phyloP scores from a whole-genome alignment of 805 yeast species.

The Starmerella stigmatis region DNA sequence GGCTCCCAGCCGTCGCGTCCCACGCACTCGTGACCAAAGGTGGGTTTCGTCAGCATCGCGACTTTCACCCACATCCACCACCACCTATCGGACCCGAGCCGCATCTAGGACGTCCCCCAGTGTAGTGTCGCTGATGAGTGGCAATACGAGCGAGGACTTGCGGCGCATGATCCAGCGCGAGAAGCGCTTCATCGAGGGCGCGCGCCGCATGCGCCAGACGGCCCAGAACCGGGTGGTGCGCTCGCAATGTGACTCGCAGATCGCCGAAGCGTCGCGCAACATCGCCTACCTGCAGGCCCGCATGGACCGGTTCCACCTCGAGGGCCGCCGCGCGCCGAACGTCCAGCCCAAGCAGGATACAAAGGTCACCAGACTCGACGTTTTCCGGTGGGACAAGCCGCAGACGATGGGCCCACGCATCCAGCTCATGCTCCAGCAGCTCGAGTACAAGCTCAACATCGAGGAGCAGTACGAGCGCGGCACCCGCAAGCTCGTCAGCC shows the following conservation, averaged over 20 bases:
- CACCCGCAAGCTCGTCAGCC: conserved; percentile 73
- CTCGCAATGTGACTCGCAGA: conserved; percentile 80
- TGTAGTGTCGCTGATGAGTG: conserved; percentile 4
- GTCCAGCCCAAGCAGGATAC: conserved; percentile 6
- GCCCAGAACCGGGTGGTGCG: conserved; percentile 75
- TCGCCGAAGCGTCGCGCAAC: conserved; percentile 83
- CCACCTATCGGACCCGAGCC: conserved; percentile 1
- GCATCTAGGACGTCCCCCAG: not conserved
- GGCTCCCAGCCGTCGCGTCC: conserved; percentile 2
- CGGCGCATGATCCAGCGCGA: conserved; percentile 79
- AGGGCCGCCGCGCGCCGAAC: conserved; percentile 5
- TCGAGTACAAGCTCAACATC: conserved; percentile 86
- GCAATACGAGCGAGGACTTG: conserved; percentile 45
- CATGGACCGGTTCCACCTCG: conserved; percentile 39
- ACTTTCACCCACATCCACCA: conserved; percentile 3
- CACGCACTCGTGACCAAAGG: conserved; percentile 2
- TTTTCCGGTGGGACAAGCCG: conserved; percentile 86
- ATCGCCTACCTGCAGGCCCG: conserved; percentile 79
- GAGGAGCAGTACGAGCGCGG: conserved; percentile 91
- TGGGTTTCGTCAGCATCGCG: conserved; percentile 7
- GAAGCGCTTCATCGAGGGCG: conserved; percentile 76
- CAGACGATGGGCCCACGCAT: conserved; percentile 79
- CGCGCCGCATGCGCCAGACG: conserved; percentile 64
- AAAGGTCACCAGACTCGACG: conserved; percentile 40
- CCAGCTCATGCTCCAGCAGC: conserved; percentile 88